These are phyloP conservation scores for Nicotiana attenuata DNA, from an alignment of 257 asterid genomes.

Conservation along the genomic window DNA sequence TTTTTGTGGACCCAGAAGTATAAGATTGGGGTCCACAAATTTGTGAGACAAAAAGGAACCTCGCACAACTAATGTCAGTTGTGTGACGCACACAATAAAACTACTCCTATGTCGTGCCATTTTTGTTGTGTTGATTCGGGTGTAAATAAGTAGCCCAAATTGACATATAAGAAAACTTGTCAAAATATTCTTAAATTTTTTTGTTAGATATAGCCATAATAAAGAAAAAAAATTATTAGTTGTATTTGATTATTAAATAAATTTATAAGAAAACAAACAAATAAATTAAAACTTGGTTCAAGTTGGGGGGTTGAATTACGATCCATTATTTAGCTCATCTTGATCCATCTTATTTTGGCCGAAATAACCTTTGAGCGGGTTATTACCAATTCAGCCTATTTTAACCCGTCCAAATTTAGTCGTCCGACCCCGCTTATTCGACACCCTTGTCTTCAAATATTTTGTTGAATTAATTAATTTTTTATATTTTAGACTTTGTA, in stretches of 20 bases:
- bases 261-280: background rate
- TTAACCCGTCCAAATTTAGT: background rate
- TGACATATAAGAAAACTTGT: background rate
- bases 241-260: background rate
- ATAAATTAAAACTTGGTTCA: background rate
- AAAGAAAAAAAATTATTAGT: background rate
- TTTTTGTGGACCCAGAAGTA: too few species aligned
- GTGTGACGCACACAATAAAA: too few species aligned
- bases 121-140: too few species aligned
- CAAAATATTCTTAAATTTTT: background rate
- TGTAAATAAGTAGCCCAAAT: background rate
- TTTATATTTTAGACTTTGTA: constrained; percentile 2
- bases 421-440: too few species aligned
- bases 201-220: background rate
- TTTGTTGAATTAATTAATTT: background rate
- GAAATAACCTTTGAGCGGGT: background rate
- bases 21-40: too few species aligned
- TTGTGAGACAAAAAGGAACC: too few species aligned
- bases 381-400: too few species aligned
- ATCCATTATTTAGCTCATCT: too few species aligned
- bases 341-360: fast-evolving
- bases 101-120: too few species aligned
- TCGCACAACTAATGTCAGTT: too few species aligned
- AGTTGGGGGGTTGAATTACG: background rate
- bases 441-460: background rate